Base-by-base conservation (phyloP, 345 rosid species). In the Firmiana major region DNA sequence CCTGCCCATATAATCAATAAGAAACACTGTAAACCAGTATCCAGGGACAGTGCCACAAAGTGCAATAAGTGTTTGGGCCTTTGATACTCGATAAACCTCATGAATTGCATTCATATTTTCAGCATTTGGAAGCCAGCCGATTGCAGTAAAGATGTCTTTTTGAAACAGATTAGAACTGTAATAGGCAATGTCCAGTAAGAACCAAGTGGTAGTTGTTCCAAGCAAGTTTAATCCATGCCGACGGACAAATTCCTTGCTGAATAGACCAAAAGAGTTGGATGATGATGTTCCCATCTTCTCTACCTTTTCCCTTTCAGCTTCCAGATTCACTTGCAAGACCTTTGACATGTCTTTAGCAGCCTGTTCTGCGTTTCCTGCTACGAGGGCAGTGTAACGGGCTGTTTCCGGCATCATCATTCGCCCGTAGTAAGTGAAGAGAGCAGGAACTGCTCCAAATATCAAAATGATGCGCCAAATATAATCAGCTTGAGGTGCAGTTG, bases 401-500 rank as follows among this genome's bases (percentile, higher is more conserved):
- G 89, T 85, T 78, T 86, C 88, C 0, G 88, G 91, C 91, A 88
- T 86, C 72, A 82, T 86, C 89, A 88, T 83, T 21, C 88, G 81
- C 88, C 88, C 86, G 38, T 86, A 88, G 79, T 83, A 88, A 36
- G 91, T 88, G 9, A 85, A 66, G 0, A 79, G 81, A 28, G 91
- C 89, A 0, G 88, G 91, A 26, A 83, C 64, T 24, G 89, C 91
- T 38, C 89, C 91, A 12, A 82, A 62, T 89, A 85, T 88, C 11
- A 88, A 49, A 40, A 88, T 82, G 11, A 88, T 83, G 19, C 89
- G 82, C 91, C 91, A 86, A 9, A 88, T 31, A 31, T 85, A 88
- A 80, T 85, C 88, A 1, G 88, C 85, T 79, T 86, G 85, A 6
- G 83, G 83, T 11, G 62, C 75, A 7, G 88, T 86, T 4, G 86